Percentiles rank a stretch among this genome's conserved stretches.
Conservation (phyloP, 2,329 filamentous ascomycete species). For the Aspergillus sclerotialis region DNA sequence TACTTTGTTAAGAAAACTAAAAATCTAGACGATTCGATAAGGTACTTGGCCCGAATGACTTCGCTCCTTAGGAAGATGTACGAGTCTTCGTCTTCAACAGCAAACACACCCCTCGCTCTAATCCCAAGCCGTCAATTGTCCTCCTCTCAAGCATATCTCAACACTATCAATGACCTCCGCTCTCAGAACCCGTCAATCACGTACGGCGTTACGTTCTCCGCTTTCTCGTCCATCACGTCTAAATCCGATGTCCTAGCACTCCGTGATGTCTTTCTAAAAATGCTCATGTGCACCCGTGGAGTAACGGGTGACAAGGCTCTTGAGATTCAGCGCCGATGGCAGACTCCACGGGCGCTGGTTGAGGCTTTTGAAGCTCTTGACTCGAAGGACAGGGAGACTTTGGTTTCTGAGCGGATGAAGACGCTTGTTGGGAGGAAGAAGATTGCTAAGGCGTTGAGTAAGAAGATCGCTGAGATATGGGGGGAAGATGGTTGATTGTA, state of each 20-base stretch:
- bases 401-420: constrained; percentile 53
- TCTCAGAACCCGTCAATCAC: constrained; percentile 39
- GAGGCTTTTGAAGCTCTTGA: constrained; percentile 57
- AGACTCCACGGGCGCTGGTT: constrained; percentile 64
- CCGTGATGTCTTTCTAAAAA: constrained; percentile 70
- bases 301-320: constrained; percentile 71
- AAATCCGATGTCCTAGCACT: constrained; percentile 70
- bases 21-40: constrained; percentile 70
- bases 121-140: constrained; percentile 56
- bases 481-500: constrained; percentile 28
- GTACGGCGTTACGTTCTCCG: constrained; percentile 61
- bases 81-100: constrained; percentile 10
- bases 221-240: constrained; percentile 64
- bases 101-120: constrained; percentile 43
- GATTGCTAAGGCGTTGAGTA: constrained; percentile 58
- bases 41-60: constrained; percentile 68
- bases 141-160: constrained; percentile 61
- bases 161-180: constrained; percentile 54
- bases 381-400: constrained; percentile 49
- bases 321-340: constrained; percentile 73
- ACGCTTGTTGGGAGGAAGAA: constrained; percentile 61
- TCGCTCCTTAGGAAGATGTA: constrained; percentile 60
- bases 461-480: constrained; percentile 68
- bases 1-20: constrained; percentile 72
- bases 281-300: constrained; percentile 74